Percentiles rank a stretch among this genome's conserved stretches.
Conservation (phyloP, 2,329 filamentous ascomycete species). For the Apiospora koreana region DNA sequence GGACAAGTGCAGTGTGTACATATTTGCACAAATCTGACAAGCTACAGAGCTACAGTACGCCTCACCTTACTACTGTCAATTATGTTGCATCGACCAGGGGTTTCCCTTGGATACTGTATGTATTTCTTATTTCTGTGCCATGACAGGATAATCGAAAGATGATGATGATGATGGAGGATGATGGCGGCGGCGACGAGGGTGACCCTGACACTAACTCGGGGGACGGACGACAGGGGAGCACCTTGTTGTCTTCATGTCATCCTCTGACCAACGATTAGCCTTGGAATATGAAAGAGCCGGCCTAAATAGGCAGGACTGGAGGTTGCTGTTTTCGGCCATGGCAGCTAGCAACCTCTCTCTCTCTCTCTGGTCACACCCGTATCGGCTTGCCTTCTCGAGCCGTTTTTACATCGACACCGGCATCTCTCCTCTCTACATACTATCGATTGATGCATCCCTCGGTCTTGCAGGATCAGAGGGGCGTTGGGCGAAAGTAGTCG, state of each 20-base stretch:
- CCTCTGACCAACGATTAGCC: conserved; percentile 8
- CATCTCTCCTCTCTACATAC: background rate
- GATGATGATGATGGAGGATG: background rate
- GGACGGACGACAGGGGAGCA: background rate
- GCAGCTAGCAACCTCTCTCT: background rate
- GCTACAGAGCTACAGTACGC: background rate
- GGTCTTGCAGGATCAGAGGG: too few species aligned
- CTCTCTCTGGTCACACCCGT: background rate
- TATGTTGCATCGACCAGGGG: background rate
- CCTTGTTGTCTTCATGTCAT: background rate
- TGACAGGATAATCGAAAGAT: background rate
- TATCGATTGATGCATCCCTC: too few species aligned
- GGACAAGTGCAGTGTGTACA: background rate
- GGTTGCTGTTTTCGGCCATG: background rate
- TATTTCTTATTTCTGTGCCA: background rate
- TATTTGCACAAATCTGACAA: background rate
- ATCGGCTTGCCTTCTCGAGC: background rate
- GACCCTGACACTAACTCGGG: background rate
- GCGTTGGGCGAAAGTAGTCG: background rate
- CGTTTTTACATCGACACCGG: background rate
- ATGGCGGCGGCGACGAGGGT: background rate
- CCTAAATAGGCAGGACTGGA: conserved; percentile 5
- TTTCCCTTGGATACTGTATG: background rate
- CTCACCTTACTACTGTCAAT: background rate
- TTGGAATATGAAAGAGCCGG: background rate